Base-by-base conservation (phyloP, 257 asterid genomes). In the Capsicum baccatum region DNA sequence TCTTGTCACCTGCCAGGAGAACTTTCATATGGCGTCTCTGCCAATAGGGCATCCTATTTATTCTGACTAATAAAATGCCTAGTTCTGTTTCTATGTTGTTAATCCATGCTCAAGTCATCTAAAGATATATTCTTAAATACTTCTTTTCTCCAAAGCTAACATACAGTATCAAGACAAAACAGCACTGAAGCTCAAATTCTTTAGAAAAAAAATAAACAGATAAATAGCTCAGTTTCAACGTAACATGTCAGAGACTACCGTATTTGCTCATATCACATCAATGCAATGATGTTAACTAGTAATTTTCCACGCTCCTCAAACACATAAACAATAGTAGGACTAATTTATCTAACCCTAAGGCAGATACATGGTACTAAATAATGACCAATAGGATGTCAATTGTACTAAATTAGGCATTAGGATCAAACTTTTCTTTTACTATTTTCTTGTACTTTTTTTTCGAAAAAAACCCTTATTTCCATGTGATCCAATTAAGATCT, bases 251-350 rank as follows among this genome's bases (percentile, higher is more conserved):
- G 35, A 21, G 39, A 63, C 35, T 19, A 19, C 15, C 69, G 9
- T 21, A 63, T 63, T 63, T 63, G 69, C 35, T 9, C 42, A 63
- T 26, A 3, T 63, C 42, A 11, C 42, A 63, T 63, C 15, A 63
- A 21, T 21, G 42, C 2, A 63, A 21, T 63, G 16, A 21, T 33
- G 69, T 21, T 63, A 21, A 48, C 60, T 19, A 48, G 59, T 12
- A 73, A 19, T 19, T 73, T 19, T 73, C 44, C 80, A 12, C 42
- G 48, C 42, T 48, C 56, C 60, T 19, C 44, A 8, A 73, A 73
- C 35, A 16, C 42, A 73, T 17, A 73, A 73, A 73, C 80, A 11
- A 73, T 12, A 50, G 44, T 21, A 74, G 81, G 42, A 74, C 52
- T n/a, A 2, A 50, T 9, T 21, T 74, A 74, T 74, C 62, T 26